Percentiles rank a stretch among this genome's conserved stretches.
Evolutionary conservation across 257 asterid species (phyloP).

Genomic region (Thymus mandschuricus): DNA sequence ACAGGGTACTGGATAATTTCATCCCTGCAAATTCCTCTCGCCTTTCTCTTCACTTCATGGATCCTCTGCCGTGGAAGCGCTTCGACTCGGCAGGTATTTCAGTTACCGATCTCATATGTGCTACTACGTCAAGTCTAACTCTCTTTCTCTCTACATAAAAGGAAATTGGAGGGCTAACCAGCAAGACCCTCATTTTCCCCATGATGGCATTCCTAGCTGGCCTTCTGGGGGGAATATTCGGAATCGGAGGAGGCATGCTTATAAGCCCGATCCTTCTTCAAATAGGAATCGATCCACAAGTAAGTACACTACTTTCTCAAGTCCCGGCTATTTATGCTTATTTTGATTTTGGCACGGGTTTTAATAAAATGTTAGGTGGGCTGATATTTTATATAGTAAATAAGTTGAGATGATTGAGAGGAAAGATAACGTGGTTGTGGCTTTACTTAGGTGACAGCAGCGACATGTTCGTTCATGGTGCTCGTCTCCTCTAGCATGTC

Average conservation of each 20-base stretch:
- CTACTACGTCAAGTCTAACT: neutral
- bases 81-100: too few species aligned
- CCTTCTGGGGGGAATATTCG: conserved; percentile 77
- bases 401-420: too few species aligned
- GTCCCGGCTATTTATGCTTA: too few species aligned
- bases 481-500: conserved; percentile 92
- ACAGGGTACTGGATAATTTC: conserved; percentile 82
- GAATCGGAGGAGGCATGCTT: conserved; percentile 96
- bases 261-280: conserved; percentile 83
- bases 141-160: conserved; percentile 16
- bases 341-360: neutral
- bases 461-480: conserved; percentile 85
- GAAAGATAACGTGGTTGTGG: too few species aligned
- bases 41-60: conserved; percentile 71
- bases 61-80: conserved; percentile 32
- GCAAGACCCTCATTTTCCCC: conserved; percentile 49
- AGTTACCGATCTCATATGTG: too few species aligned
- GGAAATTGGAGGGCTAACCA: conserved; percentile 43
- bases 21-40: conserved; percentile 68
- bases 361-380: neutral
- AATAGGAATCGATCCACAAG: conserved; percentile 78
- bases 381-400: too few species aligned
- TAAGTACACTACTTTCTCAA: conserved; percentile 33
- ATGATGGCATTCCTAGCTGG: conserved; percentile 82
- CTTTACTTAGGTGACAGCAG: conserved; percentile 87